Evolutionary conservation across 768 basidiomycete genomes (phyloP).

Genomic region (Termitomyces sp.): DNA sequence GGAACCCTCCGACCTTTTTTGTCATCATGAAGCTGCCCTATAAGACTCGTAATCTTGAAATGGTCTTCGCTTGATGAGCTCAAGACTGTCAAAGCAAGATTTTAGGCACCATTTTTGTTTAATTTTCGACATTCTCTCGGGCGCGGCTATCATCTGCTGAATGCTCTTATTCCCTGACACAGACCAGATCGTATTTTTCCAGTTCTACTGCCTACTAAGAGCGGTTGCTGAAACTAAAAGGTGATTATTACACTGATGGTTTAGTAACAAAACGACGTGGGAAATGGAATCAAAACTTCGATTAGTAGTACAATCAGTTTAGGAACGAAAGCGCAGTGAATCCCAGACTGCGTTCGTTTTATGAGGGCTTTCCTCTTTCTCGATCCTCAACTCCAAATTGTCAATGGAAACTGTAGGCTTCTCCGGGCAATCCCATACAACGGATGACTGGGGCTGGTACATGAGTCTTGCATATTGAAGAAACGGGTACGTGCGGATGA

Average conservation of each 20-base stretch:
- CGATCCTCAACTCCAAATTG: constrained; percentile 9
- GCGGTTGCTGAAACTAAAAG: not conserved
- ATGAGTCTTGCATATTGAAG: constrained; percentile 11
- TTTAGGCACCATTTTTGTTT: no score
- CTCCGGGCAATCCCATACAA: constrained; percentile 11
- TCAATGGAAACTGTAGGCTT: not conserved
- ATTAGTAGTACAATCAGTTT: not conserved
- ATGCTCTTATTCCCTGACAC: no score
- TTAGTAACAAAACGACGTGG: not conserved
- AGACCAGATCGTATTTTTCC: no score
- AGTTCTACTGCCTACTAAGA: no score
- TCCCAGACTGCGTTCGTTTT: constrained; percentile 1
- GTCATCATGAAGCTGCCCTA: no score
- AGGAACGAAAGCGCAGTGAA: not conserved
- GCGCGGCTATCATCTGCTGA: no score
- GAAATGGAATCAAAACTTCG: not conserved
- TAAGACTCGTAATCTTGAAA: no score
- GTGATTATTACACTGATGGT: not conserved
- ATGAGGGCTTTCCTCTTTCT: constrained; percentile 4
- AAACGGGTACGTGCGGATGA: constrained; percentile 11
- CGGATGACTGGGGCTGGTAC: constrained; percentile 12
- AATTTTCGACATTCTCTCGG: no score
- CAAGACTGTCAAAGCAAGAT: no score
- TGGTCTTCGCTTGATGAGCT: no score
- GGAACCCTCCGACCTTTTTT: no score